Percentiles rank a stretch among this genome's conserved stretches.
These are phyloP conservation scores for Sphagnum contortum DNA, from an alignment of 225 moss, liverwort and hornwort species.

Conservation along the genomic window DNA sequence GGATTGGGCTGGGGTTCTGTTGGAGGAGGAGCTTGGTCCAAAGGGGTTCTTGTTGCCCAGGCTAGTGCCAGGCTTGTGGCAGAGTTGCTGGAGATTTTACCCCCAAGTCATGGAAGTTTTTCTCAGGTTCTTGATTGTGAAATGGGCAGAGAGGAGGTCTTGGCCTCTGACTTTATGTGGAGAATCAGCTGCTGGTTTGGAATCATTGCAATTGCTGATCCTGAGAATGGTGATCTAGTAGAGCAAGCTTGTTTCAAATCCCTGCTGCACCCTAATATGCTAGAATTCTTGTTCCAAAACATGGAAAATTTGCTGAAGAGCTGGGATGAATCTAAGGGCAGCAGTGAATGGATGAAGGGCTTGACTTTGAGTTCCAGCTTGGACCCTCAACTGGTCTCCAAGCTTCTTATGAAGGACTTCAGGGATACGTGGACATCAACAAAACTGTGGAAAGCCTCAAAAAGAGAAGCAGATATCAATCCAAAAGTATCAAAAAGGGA, in stretches of 20 bases:
- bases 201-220: slow-evolving; percentile 46
- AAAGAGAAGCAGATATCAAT: slow-evolving; percentile 7
- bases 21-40: slow-evolving; percentile 77
- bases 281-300: slow-evolving; percentile 8
- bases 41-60: slow-evolving; percentile 51
- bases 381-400: slow-evolving; percentile 27
- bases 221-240: slow-evolving; percentile 45
- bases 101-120: no score
- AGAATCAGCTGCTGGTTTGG: slow-evolving; percentile 63
- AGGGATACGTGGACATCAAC: slow-evolving; percentile 47
- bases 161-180: slow-evolving; percentile 24
- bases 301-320: no score
- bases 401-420: slow-evolving; percentile 52
- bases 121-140: no score
- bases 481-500: slow-evolving; percentile 25
- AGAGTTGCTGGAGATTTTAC: slow-evolving; percentile 31
- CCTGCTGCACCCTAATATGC: slow-evolving; percentile 36
- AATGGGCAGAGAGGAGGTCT: no score
- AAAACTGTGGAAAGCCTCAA: slow-evolving; percentile 38
- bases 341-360: no score
- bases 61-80: slow-evolving; percentile 55
- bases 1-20: slow-evolving; percentile 81
- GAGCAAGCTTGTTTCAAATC: slow-evolving; percentile 32
- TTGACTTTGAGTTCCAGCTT: neutral
- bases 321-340: no score